Percentiles rank a stretch among this genome's conserved stretches.
phyloP scores from a whole-genome alignment of 2,329 filamentous ascomycete genomes.

The Aspergillus sp. region DNA sequence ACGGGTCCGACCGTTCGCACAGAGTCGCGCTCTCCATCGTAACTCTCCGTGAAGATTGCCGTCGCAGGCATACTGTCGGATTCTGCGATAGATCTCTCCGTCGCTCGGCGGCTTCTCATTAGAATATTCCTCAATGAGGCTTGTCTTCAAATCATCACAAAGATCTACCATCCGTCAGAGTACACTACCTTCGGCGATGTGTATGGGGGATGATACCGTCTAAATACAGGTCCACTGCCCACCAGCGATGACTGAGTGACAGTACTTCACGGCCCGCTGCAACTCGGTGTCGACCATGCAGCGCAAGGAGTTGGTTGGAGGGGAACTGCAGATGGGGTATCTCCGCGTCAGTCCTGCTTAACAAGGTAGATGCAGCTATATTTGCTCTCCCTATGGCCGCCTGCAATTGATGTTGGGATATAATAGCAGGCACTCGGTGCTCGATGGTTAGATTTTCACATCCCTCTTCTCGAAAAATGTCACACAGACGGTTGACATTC shows the following conservation, averaged over 20 bases:
- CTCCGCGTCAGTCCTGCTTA: background rate
- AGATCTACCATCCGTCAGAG: slow-evolving; percentile 7
- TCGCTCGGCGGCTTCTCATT: background rate
- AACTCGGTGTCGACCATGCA: slow-evolving; percentile 26
- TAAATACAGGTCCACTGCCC: slow-evolving; percentile 31
- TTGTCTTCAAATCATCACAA: slow-evolving; percentile 6
- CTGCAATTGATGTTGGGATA: too few relatives aligned
- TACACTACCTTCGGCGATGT: too few relatives aligned
- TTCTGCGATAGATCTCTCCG: background rate
- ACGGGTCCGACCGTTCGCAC: slow-evolving; percentile 9
- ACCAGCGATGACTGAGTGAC: slow-evolving; percentile 23
- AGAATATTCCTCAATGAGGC: slow-evolving; percentile 12
- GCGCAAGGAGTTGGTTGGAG: slow-evolving; percentile 20
- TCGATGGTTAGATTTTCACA: too few relatives aligned
- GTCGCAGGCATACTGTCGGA: background rate
- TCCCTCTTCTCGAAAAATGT: too few relatives aligned
- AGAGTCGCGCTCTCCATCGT: slow-evolving; percentile 11
- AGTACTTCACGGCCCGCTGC: slow-evolving; percentile 21
- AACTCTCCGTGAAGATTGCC: background rate
- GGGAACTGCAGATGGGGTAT: slow-evolving; percentile 19
- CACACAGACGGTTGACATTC: slow-evolving; percentile 21
- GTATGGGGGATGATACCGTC: slow-evolving; percentile 15
- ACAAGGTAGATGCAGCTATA: slow-evolving; percentile 1
- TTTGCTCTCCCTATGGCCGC: background rate
- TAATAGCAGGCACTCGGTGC: too few relatives aligned